Percentiles rank a stretch among this genome's conserved stretches.
Conservation (phyloP, 202 grass and related monocot species). For the Musa balbisiana region DNA sequence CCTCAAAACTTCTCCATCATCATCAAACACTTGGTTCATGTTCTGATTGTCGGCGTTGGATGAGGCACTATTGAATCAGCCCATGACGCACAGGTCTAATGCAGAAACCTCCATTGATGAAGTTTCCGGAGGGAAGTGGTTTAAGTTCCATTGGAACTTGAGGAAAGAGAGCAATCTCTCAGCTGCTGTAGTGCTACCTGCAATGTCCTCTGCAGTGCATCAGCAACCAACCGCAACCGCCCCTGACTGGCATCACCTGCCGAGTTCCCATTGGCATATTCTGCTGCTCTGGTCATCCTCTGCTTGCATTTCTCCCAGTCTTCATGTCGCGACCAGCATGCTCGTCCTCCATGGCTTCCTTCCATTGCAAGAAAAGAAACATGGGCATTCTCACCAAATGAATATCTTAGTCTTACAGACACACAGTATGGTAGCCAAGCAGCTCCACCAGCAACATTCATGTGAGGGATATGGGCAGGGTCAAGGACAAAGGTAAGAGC, state of each 20-base stretch:
- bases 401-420: conserved; percentile 72
- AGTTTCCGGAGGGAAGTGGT: not conserved
- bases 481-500: conserved; percentile 94
- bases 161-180: conserved; percentile 65
- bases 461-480: conserved; percentile 67
- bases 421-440: conserved; percentile 96
- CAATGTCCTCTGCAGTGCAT: conserved; percentile 75
- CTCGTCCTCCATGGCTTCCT: conserved; percentile 89
- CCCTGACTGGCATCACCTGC: conserved; percentile 72
- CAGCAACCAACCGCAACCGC: conserved; percentile 74
- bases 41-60: not conserved
- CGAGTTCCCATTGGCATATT: conserved; percentile 53
- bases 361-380: conserved; percentile 74
- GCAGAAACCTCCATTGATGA: not conserved
- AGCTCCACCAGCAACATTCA: conserved; percentile 92
- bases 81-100: not conserved
- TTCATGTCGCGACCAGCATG: conserved; percentile 72
- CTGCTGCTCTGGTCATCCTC: conserved; percentile 71
- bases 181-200: conserved; percentile 68
- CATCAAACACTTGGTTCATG: not conserved
- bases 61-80: not conserved
- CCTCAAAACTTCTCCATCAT: not conserved
- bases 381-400: conserved; percentile 72
- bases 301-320: conserved; percentile 96
- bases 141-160: conserved; percentile 57